Percentiles rank a stretch among this genome's conserved stretches.
Evolutionary conservation across 2,329 filamentous ascomycete species (phyloP).

Genomic region (Podosphaera xanthii): DNA sequence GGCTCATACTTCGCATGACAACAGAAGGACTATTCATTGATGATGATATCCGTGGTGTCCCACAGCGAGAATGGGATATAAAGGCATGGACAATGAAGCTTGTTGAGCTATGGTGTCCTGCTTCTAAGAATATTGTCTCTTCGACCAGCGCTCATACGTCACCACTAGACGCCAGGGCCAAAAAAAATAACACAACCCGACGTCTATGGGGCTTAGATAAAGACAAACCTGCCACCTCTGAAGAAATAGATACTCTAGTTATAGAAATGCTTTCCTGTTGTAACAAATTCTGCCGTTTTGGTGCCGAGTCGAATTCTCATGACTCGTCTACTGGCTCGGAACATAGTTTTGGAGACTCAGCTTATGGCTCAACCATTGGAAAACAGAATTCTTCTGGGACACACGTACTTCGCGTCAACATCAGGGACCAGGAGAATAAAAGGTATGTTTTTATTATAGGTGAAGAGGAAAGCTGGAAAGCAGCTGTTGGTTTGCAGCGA

Average conservation of each 20-base stretch:
- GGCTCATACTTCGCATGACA: slow-evolving; percentile 73
- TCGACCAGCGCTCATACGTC: slow-evolving; percentile 20
- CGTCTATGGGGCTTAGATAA: slow-evolving; percentile 20
- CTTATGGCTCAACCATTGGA: slow-evolving; percentile 14
- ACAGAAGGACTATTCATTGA: slow-evolving; percentile 94
- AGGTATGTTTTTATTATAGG: slow-evolving; percentile 40
- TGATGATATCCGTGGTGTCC: slow-evolving; percentile 72
- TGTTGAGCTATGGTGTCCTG: slow-evolving; percentile 69
- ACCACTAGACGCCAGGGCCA: slow-evolving; percentile 18
- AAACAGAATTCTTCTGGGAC: slow-evolving; percentile 26
- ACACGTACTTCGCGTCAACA: slow-evolving; percentile 38
- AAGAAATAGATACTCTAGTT: slow-evolving; percentile 44
- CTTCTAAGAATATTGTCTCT: slow-evolving; percentile 24
- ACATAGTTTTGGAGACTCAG: slow-evolving; percentile 8
- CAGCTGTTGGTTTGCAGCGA: slow-evolving; percentile 35
- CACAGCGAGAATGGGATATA: slow-evolving; percentile 96
- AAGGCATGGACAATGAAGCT: slow-evolving; percentile 94
- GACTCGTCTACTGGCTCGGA: slow-evolving; percentile 10
- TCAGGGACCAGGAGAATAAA: slow-evolving; percentile 43
- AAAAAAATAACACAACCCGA: slow-evolving; percentile 12
- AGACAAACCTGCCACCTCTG: slow-evolving; percentile 23
- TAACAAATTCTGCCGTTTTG: slow-evolving; percentile 36
- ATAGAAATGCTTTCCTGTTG: slow-evolving; percentile 39
- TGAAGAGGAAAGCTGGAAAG: slow-evolving; percentile 46
- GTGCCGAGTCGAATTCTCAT: slow-evolving; percentile 19